Percentiles rank a stretch among this genome's conserved stretches.
These are phyloP conservation scores for Lodderomyces jiufengensis DNA, from an alignment of 1,139 yeast species.

Conservation along the genomic window DNA sequence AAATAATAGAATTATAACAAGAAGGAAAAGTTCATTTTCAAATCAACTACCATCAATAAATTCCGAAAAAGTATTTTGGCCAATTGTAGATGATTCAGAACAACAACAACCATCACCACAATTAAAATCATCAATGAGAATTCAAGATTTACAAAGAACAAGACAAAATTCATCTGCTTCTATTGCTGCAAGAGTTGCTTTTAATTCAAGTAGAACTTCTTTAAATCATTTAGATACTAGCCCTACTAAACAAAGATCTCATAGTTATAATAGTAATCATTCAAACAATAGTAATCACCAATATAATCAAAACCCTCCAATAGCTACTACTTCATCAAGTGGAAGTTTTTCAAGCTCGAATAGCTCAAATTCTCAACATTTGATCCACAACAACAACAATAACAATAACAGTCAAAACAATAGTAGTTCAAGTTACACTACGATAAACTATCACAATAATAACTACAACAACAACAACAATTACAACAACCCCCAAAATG, in stretches of 20 bases:
- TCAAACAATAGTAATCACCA: no score
- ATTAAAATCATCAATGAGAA: neutral
- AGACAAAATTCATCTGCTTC: slow-evolving; percentile 23
- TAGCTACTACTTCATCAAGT: no score
- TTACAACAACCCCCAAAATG: neutral
- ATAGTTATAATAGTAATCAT: neutral
- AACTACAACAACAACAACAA: no score
- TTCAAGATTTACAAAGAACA: neutral
- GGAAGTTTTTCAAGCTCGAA: no score
- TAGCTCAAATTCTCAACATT: no score
- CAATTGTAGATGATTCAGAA: slow-evolving; percentile 8
- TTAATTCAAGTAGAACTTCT: slow-evolving; percentile 21
- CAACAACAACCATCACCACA: neutral
- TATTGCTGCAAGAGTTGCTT: slow-evolving; percentile 31
- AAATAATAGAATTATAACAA: neutral
- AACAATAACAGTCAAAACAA: neutral
- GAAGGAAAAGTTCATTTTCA: slow-evolving; percentile 12
- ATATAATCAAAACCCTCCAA: no score
- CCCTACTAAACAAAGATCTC: slow-evolving; percentile 6
- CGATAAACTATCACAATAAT: neutral
- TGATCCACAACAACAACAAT: neutral
- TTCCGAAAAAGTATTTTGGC: slow-evolving; percentile 14
- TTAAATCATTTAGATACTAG: slow-evolving; percentile 7
- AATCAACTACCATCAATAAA: slow-evolving; percentile 11
- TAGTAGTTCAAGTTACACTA: neutral